Conservation (phyloP, 139 green algal genomes). For the Auxenochlorella pyrenoidosa region DNA sequence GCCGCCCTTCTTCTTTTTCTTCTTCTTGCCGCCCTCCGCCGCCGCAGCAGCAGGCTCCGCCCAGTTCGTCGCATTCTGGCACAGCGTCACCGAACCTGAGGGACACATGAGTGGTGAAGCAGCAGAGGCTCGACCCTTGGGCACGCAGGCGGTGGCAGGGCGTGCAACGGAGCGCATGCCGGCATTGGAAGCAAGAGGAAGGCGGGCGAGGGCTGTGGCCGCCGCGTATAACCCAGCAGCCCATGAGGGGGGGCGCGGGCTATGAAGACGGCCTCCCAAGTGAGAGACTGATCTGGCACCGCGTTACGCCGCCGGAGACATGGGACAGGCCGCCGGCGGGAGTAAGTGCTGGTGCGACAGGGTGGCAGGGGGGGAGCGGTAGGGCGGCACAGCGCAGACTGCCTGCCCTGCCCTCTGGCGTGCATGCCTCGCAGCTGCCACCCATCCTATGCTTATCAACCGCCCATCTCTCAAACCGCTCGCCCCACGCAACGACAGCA, state of each 20-base stretch:
- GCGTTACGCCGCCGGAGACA: neutral
- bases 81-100: constrained; percentile 57
- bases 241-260: constrained; percentile 6
- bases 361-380: neutral
- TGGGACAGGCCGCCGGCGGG: neutral
- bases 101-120: too few species aligned
- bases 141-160: neutral
- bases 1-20: constrained; percentile 48
- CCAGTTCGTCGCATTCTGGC: constrained; percentile 53
- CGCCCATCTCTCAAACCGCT: too few species aligned
- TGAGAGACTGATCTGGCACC: constrained; percentile 17
- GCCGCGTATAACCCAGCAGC: constrained; percentile 46
- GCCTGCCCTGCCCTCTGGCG: neutral
- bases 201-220: constrained; percentile 15
- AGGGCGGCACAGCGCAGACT: neutral
- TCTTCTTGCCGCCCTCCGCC: constrained; percentile 60
- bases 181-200: neutral
- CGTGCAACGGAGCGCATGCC: neutral
- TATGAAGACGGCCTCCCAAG: constrained; percentile 7
- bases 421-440: too few species aligned
- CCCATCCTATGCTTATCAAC: neutral
- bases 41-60: constrained; percentile 38
- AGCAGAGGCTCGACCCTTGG: too few species aligned
- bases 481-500: too few species aligned
- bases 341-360: constrained; percentile 11